A percentile compares a stretch with the other conserved stretches of the same genome.
Conservation (phyloP, 805 yeast genomes). For the Hanseniaspora thailandica region DNA sequence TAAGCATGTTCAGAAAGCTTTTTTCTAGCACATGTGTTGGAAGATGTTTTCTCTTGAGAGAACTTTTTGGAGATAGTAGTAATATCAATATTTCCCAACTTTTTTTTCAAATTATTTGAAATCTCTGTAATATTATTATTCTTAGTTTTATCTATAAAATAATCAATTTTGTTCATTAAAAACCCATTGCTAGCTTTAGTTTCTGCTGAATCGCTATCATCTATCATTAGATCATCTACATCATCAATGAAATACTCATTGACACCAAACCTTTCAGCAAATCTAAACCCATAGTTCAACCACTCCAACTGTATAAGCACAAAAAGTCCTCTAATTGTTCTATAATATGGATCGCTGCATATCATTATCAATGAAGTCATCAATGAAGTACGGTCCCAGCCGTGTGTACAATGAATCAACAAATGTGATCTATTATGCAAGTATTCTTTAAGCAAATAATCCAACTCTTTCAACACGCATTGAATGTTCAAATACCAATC, state of each 20-base stretch:
- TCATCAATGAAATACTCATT: not conserved
- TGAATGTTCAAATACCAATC: slow-evolving; percentile 71
- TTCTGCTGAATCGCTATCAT: not conserved
- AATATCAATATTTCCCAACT: not conserved
- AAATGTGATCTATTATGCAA: slow-evolving; percentile 74
- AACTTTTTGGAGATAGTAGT: not conserved
- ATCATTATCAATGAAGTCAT: slow-evolving; percentile 71
- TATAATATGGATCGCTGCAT: slow-evolving; percentile 78
- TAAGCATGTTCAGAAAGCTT: not conserved
- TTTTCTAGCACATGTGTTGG: not conserved
- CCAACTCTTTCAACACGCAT: slow-evolving; percentile 61
- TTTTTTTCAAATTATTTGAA: not conserved
- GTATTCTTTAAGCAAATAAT: slow-evolving; percentile 67
- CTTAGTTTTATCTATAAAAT: not conserved
- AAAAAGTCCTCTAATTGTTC: slow-evolving; percentile 82
- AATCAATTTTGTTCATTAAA: not conserved
- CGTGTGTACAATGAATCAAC: slow-evolving; percentile 89
- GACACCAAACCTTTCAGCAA: slow-evolving; percentile 62
- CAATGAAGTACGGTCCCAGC: slow-evolving; percentile 97
- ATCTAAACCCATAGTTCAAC: slow-evolving; percentile 88
- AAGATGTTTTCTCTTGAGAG: not conserved
- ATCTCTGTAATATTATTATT: not conserved
- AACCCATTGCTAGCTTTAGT: not conserved
- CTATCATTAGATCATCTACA: not conserved
- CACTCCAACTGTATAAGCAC: slow-evolving; percentile 84